A percentile compares a stretch with the other conserved stretches of the same genome.
Evolutionary conservation across 2,329 filamentous ascomycete species (phyloP).

Genomic region (Zarea fungicola): DNA sequence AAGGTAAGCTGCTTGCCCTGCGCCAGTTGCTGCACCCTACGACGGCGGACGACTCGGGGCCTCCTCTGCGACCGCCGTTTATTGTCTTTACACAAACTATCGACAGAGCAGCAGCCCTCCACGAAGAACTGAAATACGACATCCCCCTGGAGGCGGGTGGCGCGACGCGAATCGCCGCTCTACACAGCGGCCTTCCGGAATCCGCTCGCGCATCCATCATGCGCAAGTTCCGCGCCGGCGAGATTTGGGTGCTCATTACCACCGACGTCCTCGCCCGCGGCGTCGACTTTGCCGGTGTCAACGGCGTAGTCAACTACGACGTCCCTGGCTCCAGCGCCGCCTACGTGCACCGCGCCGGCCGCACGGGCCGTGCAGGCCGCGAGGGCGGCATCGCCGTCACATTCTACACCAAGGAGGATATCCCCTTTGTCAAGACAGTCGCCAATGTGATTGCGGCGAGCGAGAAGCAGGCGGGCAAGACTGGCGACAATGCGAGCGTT

Average conservation of each 20-base stretch:
- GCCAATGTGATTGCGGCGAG: conserved; percentile 86
- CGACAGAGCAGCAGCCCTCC: conserved; percentile 77
- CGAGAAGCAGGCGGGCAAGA: conserved; percentile 62
- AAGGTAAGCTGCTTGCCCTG: conserved; percentile 86
- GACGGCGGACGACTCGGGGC: conserved; percentile 48
- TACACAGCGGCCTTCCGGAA: conserved; percentile 82
- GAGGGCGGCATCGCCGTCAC: conserved; percentile 87
- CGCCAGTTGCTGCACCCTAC: conserved; percentile 82
- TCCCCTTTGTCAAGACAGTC: conserved; percentile 81
- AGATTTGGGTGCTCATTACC: conserved; percentile 95
- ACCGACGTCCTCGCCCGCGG: conserved; percentile 90
- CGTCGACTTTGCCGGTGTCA: conserved; percentile 90
- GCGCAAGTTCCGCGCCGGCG: conserved; percentile 81
- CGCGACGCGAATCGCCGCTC: conserved; percentile 75
- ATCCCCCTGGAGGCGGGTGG: conserved; percentile 86
- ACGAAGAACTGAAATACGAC: conserved; percentile 89
- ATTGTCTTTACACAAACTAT: conserved; percentile 97
- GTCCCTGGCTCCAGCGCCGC: conserved; percentile 84
- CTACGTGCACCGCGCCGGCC: conserved; percentile 89
- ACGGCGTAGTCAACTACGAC: conserved; percentile 96
- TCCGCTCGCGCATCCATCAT: conserved; percentile 73
- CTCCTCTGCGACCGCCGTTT: conserved; percentile 75
- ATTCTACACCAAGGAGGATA: conserved; percentile 92
- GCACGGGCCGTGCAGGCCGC: conserved; percentile 83
- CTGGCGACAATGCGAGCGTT: conserved; percentile 52